A percentile compares a stretch with the other conserved stretches of the same genome.
Conservation (phyloP, 768 basidiomycete genomes). For the Tricholoma hemisulphureum region DNA sequence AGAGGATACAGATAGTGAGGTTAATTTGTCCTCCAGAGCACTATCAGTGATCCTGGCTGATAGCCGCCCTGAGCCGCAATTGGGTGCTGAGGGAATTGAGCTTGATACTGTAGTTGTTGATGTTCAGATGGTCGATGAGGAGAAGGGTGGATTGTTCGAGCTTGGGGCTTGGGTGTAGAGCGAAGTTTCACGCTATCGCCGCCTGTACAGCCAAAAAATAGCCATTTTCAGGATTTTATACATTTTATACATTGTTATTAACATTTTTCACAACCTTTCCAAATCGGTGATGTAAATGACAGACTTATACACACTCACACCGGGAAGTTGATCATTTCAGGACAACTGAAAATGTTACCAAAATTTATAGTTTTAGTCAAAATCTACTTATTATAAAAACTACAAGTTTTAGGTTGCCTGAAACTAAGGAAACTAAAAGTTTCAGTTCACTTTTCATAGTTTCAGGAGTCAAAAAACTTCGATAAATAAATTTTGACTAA, state of each 20-base stretch:
- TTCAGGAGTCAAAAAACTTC: too few relatives aligned
- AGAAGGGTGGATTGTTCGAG: neutral
- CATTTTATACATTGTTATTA: neutral
- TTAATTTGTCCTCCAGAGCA: neutral
- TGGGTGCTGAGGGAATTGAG: neutral
- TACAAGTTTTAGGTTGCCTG: too few relatives aligned
- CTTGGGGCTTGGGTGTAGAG: neutral
- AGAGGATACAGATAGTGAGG: neutral
- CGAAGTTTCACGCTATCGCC: neutral
- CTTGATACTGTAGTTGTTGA: neutral
- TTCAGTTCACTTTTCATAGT: too few relatives aligned
- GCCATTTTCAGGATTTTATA: neutral
- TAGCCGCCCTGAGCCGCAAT: neutral
- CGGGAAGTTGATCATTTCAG: too few relatives aligned
- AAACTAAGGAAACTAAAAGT: too few relatives aligned
- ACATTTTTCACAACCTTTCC: neutral
- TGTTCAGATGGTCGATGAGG: too few relatives aligned
- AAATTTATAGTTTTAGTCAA: too few relatives aligned
- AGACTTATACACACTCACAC: too few relatives aligned
- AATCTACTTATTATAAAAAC: too few relatives aligned
- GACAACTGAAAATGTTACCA: too few relatives aligned
- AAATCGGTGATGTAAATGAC: too few relatives aligned
- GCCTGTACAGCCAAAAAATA: neutral
- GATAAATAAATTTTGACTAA: too few relatives aligned
- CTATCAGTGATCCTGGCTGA: neutral